phyloP scores from a whole-genome alignment of 2,329 filamentous ascomycete species.

The Hymenoscyphus albidus region DNA sequence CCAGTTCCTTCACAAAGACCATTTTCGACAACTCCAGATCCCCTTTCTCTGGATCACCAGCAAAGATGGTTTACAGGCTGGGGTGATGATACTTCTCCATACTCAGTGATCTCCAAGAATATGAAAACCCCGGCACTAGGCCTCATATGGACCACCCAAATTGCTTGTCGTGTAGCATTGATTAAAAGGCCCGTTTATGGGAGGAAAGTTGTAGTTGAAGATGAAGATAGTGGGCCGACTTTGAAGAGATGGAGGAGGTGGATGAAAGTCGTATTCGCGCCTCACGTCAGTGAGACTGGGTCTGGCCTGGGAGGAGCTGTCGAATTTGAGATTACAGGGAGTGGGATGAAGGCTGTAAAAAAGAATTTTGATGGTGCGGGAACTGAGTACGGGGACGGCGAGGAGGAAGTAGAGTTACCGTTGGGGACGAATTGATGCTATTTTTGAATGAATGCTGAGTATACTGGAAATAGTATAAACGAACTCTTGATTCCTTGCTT shows the following conservation, averaged over 20 bases:
- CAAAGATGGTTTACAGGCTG: constrained; percentile 94
- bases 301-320: constrained; percentile 49
- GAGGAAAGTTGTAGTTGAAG: constrained; percentile 36
- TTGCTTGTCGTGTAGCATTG: constrained; percentile 76
- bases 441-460: background rate
- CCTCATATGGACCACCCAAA: constrained; percentile 86
- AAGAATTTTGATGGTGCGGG: constrained; percentile 13
- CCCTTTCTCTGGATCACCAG: constrained; percentile 78
- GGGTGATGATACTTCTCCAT: constrained; percentile 62
- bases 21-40: constrained; percentile 41
- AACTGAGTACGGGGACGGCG: background rate
- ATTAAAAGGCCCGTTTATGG: constrained; percentile 62
- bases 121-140: constrained; percentile 85
- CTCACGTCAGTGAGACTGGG: constrained; percentile 60
- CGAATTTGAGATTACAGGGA: constrained; percentile 72
- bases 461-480: background rate
- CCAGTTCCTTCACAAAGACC: constrained; percentile 9
- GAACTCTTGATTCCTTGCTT: background rate
- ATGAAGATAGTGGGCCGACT: constrained; percentile 43
- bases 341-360: constrained; percentile 48
- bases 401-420: background rate
- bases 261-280: constrained; percentile 87
- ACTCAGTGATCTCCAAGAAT: constrained; percentile 36
- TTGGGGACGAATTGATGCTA: background rate
- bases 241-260: constrained; percentile 65